Conservation (phyloP, 1,139 yeast species). For the Suzukiozyma palmioleophila region DNA sequence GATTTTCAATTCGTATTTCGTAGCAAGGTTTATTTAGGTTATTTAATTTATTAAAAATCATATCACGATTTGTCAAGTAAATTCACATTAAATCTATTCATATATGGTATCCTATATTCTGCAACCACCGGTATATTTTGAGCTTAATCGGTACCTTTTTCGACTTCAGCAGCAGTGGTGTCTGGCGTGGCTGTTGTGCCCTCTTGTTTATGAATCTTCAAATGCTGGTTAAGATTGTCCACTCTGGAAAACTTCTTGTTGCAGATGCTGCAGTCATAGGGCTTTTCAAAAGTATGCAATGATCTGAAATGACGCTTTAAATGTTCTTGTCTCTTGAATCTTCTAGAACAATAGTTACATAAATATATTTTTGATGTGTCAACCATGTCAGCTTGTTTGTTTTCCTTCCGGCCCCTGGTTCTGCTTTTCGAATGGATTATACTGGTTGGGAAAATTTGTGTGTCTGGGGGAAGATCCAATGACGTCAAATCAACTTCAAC, state of each 20-base stretch:
- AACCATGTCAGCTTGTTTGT: conserved; percentile 41
- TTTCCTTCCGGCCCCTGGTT: conserved; percentile 45
- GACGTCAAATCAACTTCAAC: conserved; percentile 41
- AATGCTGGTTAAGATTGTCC: conserved; percentile 73
- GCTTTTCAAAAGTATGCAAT: conserved; percentile 70
- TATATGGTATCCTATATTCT: not conserved
- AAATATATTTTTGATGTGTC: conserved; percentile 40
- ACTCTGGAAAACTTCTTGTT: conserved; percentile 70
- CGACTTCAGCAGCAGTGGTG: conserved; percentile 3
- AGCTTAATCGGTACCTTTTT: too few species aligned
- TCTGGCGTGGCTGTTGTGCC: conserved; percentile 14
- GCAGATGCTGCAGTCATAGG: conserved; percentile 68
- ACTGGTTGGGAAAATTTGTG: conserved; percentile 34
- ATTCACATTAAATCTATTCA: too few species aligned
- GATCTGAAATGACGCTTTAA: conserved; percentile 73
- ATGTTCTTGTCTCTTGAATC: conserved; percentile 78
- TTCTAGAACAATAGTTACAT: conserved; percentile 50
- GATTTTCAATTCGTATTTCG: too few species aligned
- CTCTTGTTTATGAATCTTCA: conserved; percentile 58
- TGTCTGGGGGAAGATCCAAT: conserved; percentile 38
- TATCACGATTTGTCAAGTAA: too few species aligned
- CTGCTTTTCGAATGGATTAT: conserved; percentile 32
- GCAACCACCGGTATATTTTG: too few species aligned
- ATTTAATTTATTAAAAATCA: too few species aligned
- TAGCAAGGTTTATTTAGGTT: too few species aligned